phyloP scores from a whole-genome alignment of 768 basidiomycete genomes.

The Pilatotrama ljubarskyi region DNA sequence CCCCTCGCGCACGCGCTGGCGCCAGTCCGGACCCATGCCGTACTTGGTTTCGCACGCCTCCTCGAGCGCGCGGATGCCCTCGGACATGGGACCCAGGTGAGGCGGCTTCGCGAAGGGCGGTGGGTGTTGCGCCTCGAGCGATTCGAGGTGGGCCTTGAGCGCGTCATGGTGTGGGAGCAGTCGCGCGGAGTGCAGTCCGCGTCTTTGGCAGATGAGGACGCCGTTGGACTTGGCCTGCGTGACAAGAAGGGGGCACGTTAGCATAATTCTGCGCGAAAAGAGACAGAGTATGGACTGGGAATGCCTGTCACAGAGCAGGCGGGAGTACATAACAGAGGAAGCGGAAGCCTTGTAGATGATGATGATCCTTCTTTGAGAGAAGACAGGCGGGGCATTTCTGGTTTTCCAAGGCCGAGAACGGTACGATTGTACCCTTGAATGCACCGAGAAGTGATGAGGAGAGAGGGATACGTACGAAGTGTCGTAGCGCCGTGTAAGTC shows the following conservation, averaged over 20 bases:
- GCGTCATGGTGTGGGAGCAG: conserved; percentile 61
- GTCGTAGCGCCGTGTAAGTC: conserved; percentile 75
- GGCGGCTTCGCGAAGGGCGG: conserved; percentile 65
- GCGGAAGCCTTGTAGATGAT: neutral
- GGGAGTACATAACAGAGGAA: no score
- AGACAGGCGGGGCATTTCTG: neutral
- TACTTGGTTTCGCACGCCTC: conserved; percentile 63
- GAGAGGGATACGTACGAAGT: conserved; percentile 56
- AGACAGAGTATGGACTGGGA: no score
- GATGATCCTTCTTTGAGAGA: neutral
- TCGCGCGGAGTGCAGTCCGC: conserved; percentile 66
- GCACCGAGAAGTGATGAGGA: neutral
- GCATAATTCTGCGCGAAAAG: neutral
- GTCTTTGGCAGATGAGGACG: conserved; percentile 60
- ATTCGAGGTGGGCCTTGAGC: conserved; percentile 61
- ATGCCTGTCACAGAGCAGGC: no score
- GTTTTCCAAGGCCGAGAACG: neutral
- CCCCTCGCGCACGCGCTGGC: conserved; percentile 56
- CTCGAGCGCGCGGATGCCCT: conserved; percentile 63
- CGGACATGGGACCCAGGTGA: conserved; percentile 57
- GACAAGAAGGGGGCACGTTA: neutral
- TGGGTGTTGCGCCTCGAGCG: conserved; percentile 57
- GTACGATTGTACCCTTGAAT: no score
- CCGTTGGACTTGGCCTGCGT: conserved; percentile 68
- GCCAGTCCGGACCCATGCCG: conserved; percentile 52